Conservation (phyloP, 306 rosid species). For the Fagus crenata region DNA sequence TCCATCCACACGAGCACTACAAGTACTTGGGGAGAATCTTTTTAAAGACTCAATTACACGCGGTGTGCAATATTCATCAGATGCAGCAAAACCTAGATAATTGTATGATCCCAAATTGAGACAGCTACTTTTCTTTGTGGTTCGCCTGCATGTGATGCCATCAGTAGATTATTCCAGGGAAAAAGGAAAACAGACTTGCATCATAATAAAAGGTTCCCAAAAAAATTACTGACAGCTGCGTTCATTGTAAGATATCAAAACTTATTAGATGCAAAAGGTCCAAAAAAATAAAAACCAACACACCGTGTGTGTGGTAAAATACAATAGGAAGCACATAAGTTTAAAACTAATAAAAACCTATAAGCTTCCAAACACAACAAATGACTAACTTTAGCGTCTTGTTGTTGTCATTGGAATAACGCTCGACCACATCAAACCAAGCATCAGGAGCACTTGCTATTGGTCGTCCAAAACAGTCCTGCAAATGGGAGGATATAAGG, state of each 20-base stretch:
- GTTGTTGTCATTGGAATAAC: conserved; percentile 83
- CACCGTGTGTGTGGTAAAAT: not conserved
- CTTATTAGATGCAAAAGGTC: not conserved
- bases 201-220: not conserved
- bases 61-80: conserved; percentile 91
- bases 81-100: conserved; percentile 90
- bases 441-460: conserved; percentile 93
- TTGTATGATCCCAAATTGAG: conserved; percentile 94
- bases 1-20: conserved; percentile 84
- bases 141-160: conserved; percentile 53
- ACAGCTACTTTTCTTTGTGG: conserved; percentile 59
- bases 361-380: conserved; percentile 8
- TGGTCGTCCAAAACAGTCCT: conserved; percentile 97
- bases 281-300: not conserved
- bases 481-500: conserved; percentile 14
- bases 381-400: conserved; percentile 67
- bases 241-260: not conserved
- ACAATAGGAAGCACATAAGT: not conserved
- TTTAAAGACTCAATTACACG: conserved; percentile 69
- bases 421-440: conserved; percentile 97
- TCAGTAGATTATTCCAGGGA: not conserved
- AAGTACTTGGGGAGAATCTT: conserved; percentile 81
- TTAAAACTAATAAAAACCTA: not conserved
- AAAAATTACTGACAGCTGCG: not conserved
- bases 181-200: not conserved